Conservation (phyloP, 2,329 filamentous ascomycete species). For the Didymella lethalis region DNA sequence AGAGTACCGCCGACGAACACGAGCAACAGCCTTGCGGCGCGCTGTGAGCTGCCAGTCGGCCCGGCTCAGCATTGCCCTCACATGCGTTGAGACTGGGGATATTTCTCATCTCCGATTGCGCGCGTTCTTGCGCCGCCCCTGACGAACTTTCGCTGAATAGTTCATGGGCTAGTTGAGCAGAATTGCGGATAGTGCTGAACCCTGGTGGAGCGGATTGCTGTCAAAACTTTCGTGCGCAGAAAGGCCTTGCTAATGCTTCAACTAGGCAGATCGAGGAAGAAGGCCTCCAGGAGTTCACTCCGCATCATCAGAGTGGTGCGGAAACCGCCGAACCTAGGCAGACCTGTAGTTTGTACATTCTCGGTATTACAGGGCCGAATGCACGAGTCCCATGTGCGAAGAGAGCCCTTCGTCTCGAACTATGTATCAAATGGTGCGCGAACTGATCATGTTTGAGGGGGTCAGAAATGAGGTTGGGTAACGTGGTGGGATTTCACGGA, state of each 20-base stretch:
- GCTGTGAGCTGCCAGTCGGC: conserved; percentile 1
- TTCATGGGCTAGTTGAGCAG: conserved; percentile 3
- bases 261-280: background rate
- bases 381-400: conserved; percentile 1
- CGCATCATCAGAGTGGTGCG: conserved; percentile 7
- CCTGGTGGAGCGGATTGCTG: conserved; percentile 5
- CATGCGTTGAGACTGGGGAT: background rate
- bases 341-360: background rate
- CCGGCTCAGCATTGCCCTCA: conserved; percentile 3
- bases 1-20: conserved; percentile 1
- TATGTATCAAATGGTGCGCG: background rate
- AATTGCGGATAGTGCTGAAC: background rate
- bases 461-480: background rate
- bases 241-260: background rate
- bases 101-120: conserved; percentile 3
- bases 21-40: conserved; percentile 6
- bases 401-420: background rate
- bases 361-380: background rate
- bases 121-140: background rate
- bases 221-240: conserved; percentile 8
- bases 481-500: background rate
- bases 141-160: background rate
- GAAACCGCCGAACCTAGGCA: background rate
- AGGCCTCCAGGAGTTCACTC: conserved; percentile 1
- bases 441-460: background rate